Base-by-base conservation (phyloP, 1,139 yeast genomes). In the Protomyces inundatus region DNA sequence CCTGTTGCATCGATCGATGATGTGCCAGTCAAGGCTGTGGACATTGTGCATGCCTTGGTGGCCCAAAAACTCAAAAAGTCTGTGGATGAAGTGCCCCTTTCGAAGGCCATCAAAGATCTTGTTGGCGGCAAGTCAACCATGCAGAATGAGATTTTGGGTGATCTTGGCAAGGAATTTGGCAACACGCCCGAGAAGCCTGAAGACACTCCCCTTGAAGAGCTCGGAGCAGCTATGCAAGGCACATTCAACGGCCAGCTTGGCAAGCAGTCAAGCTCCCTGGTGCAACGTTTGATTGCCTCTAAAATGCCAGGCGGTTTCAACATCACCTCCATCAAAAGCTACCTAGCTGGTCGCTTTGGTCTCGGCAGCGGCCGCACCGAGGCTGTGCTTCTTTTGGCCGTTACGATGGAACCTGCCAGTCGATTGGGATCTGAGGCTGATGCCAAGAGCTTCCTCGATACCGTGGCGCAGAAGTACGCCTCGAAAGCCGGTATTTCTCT, bases 301-400 rank as follows among this genome's bases (percentile, higher is more conserved):
- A 93, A 93, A 81, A 93, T 93, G 98, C 98, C 98, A 66, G 98
- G 98, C 82, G 98, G 98, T 37, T 93, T 91, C 79, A 87, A 96
- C 66, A 87, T 90, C 71, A 87, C 97, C 68, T 79, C 82, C 69
- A 96, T 96, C 62, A 87, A 97, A 81, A 90, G 90, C 76, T 88
- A 93, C 78, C 83, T 93, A 75, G 91, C 88, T 78, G 76, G 91
- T 53, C 84, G 93, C 76, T 93, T 86, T 86, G 98, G 98, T 68
- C 82, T 93, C 72, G 96, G 88, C 68, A 68, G 88, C 56, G 97
- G 97, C 70, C 87, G 98, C 81, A 98, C 91, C 79, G 98, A 93
- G 75, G 82, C 95, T 61, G 90, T 86, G 57, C 81, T 93, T 73
- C 81, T 93, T 72, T 74, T 85, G 64, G 95, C 97, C 48, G 81